Evolutionary conservation across 129 eudicot species (phyloP), one percentile per base, ranked within the genome.

Genomic region (Scalesia atractyloides): DNA sequence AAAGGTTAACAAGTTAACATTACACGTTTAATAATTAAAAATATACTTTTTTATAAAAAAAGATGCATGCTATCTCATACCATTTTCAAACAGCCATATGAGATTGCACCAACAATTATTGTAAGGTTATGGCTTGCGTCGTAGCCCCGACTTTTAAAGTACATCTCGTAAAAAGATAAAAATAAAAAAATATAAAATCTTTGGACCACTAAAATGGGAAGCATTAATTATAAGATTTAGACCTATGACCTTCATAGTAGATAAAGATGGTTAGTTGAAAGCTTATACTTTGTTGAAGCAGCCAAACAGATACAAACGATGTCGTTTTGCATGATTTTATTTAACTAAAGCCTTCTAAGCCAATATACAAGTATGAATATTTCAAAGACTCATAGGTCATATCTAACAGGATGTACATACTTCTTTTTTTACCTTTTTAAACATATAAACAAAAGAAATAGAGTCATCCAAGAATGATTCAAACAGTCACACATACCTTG

Each of bases 401-500:
- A 10, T 2, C 39, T 20, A 66, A 24, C 60, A 48, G 3, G 9
- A 30, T 49, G 9, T 30, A 30, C 9, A 30, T 8, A 50, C 17
- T 50, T 68, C 44, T 2, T 50, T 9, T 49, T 26, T 12, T n/a
- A 2, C 6, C 4, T 6, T 57, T 46, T 4, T n/a, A 24, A 72
- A 26, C 41, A 59, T 26, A 22, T 3, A 36, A 63, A 37, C 20
- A 13, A 50, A 64, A 51, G 1, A 37, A 19, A 36, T 20, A 52
- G 65, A 34, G 10, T 14, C 72, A 50, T 68, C 68, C 51, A 57
- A 57, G 74, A 76, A 67, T 57, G 53, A 43, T 17, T 36, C 43
- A 74, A 65, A n/a, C 9, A 20, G 44, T 49, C 53, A 37, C 49
- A 53, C 34, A 69, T 81, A 94, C 98, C 98, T 90, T 87, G 93